Base-by-base conservation (phyloP, 495 filamentous ascomycete genomes). In the Penicillium longicatenatum region DNA sequence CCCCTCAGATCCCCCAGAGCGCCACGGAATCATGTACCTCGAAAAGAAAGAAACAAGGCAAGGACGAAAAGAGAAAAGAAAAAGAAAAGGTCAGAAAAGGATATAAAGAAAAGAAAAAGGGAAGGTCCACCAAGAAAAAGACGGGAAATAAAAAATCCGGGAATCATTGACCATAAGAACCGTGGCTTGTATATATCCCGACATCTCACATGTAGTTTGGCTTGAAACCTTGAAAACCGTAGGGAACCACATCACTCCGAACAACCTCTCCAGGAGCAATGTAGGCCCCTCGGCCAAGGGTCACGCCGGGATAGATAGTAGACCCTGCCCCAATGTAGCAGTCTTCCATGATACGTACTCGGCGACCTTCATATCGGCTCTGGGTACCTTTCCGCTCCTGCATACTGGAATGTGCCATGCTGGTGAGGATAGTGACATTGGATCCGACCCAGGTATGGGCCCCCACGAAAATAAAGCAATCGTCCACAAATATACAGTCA, bases 291-390 rank as follows among this genome's bases (percentile, higher is more conserved):
- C 76, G 66, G 41, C 65, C 57, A 33, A 78, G 70, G 50, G 71
- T 70, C 19, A 82, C 76, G 41, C 83, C 84, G 48, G 77, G 88
- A 59, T 93, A 80, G 61, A 98, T 93, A 16, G 87, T 92, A 26
- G 87, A 90, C 60, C 89, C 89, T 17, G 88, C 88, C 19, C 93
- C 93, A 62, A 97, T 87, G 83, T 89, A 93, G 61, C 90, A 92
- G 62, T 97, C 91, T 50, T 93, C 90, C 61, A 90, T 91, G 58
- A 98, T 93, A 16, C 80, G 80, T 51, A 98, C 87, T 7, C 82
- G 79, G 33, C 85, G 84, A 3, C 89, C 93, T 48, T 86, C 70
- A 57, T 89, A 87, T 7, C 83, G 84, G 39, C 91, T 91, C 60
- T 84, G 81, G 51, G 86, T 87, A 4, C 92, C 93, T 55, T 86